Percentiles rank a stretch among this genome's conserved stretches.
Evolutionary conservation across 805 yeast genomes (phyloP).

Genomic region (Nakazawaea sp.): DNA sequence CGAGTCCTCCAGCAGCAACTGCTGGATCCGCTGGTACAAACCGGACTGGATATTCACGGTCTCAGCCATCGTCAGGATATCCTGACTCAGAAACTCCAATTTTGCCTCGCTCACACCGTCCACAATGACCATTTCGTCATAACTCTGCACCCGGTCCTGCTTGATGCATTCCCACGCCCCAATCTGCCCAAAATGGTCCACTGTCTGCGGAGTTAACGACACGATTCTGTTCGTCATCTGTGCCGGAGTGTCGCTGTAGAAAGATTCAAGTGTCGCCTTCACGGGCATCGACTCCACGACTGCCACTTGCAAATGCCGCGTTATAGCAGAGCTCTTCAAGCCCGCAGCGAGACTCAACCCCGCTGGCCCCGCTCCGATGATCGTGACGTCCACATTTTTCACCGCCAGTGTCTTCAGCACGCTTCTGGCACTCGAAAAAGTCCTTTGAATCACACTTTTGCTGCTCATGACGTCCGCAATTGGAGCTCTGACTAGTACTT

Average conservation of each 20-base stretch:
- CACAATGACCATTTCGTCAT: constrained; percentile 77
- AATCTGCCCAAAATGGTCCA: constrained; percentile 55
- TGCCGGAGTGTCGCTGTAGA: constrained; percentile 36
- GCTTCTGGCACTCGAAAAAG: too few relatives aligned
- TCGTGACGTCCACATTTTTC: constrained; percentile 75
- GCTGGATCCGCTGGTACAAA: constrained; percentile 45
- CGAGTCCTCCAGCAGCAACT: constrained; percentile 22
- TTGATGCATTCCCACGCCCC: constrained; percentile 73
- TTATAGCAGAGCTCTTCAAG: constrained; percentile 56
- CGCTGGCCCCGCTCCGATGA: constrained; percentile 97
- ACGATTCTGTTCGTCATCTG: constrained; percentile 73
- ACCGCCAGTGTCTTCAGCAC: too few relatives aligned
- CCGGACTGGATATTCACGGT: constrained; percentile 78
- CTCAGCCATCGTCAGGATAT: constrained; percentile 83
- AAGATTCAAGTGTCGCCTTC: constrained; percentile 36
- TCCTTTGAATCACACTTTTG: too few relatives aligned
- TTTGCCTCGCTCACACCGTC: constrained; percentile 74
- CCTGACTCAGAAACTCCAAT: constrained; percentile 63
- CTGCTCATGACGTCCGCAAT: too few relatives aligned
- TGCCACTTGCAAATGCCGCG: constrained; percentile 53
- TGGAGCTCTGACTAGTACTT: too few relatives aligned
- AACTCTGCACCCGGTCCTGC: constrained; percentile 67
- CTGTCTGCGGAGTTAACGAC: constrained; percentile 78
- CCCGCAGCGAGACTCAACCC: constrained; percentile 86
- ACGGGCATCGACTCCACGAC: constrained; percentile 71